These are phyloP conservation scores for Globisporangium irregulare DNA, from an alignment of 352 stramenopile genomes.

Conservation along the genomic window DNA sequence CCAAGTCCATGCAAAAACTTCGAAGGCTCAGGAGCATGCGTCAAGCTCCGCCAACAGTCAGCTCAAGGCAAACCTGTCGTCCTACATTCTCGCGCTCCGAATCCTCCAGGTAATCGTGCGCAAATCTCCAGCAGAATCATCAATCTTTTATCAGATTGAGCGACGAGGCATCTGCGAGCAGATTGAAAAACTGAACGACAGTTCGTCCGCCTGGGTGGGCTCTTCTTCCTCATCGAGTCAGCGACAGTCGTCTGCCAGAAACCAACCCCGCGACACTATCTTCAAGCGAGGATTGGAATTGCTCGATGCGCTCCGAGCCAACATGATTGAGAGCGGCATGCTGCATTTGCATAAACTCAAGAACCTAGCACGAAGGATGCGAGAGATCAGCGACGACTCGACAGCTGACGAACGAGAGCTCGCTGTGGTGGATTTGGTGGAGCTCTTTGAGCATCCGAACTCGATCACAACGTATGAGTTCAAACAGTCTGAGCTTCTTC, in stretches of 20 bases:
- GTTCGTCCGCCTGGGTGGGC: conserved; percentile 33
- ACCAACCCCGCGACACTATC: conserved; percentile 34
- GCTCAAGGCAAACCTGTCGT: conserved; percentile 42
- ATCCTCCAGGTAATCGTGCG: conserved; percentile 69
- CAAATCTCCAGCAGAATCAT: conserved; percentile 54
- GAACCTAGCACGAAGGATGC: conserved; percentile 65
- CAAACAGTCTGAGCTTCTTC: conserved; percentile 74
- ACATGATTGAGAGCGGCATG: conserved; percentile 77
- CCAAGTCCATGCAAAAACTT: background rate
- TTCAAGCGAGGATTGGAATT: conserved; percentile 51
- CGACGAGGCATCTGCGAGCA: conserved; percentile 74
- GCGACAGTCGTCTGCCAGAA: conserved; percentile 13
- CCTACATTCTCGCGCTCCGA: conserved; percentile 68
- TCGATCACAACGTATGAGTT: conserved; percentile 85
- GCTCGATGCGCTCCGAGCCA: conserved; percentile 50
- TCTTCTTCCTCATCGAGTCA: conserved; percentile 12
- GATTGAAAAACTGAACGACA: conserved; percentile 55
- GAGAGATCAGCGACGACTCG: conserved; percentile 29
- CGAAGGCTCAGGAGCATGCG: background rate
- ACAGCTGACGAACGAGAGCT: conserved; percentile 39
- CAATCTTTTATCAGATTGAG: conserved; percentile 81
- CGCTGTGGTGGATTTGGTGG: conserved; percentile 64
- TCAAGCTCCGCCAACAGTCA: conserved; percentile 4
- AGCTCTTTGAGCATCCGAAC: conserved; percentile 72
- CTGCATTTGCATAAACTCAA: conserved; percentile 72